Base-by-base conservation (phyloP, 169 alveolate genomes). In the Plasmodium coatneyi region DNA sequence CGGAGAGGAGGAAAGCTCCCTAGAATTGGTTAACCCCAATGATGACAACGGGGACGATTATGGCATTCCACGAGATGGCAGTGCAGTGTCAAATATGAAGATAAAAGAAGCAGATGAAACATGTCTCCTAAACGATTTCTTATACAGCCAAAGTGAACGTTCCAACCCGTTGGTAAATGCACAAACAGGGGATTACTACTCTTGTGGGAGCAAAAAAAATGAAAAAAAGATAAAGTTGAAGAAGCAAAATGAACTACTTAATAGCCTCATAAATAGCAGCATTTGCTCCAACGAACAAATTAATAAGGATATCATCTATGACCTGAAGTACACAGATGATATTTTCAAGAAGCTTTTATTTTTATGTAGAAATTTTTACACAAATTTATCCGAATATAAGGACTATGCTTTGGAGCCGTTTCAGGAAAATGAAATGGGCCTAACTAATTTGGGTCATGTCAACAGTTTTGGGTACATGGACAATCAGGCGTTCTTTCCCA, bases 251-350 rank as follows among this genome's bases (percentile, higher is more conserved):
- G 71, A 71, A 1, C 5, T 32, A 74, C 22, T 66, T 19, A 86
- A 86, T 10, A 41, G 34, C 70, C 49, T 34, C 56, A 74, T 71
- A 39, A 86, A 41, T 22, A 70, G 52, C 9, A 71, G n/a, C 43
- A 52, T 86, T 14, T 80, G 60, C 10, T 80, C 80, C 6, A 86
- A 86, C 6, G 66, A 71, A 71, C n/a, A 34, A 72, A 19, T 60
- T 25, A 80, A 80, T 80, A 80, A 90, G 6, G 71, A 71, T 41
- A 46, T 82, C 10, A 5, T 78, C 32, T 89, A 49, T 25, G 82
- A 89, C 22, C 5, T 89, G 66, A 89, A 89, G 30, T 79, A 80
- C 22, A 80, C 84, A 16, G 89, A 79, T 60, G 74, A 39, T 41
- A 66, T 89, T 79, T 56, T 89, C 10, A 78, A 79, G 81, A 89